Percentiles rank a stretch among this genome's conserved stretches.
Conservation (phyloP, 148 eudicot genomes). For the Vaccinium myrtillus region DNA sequence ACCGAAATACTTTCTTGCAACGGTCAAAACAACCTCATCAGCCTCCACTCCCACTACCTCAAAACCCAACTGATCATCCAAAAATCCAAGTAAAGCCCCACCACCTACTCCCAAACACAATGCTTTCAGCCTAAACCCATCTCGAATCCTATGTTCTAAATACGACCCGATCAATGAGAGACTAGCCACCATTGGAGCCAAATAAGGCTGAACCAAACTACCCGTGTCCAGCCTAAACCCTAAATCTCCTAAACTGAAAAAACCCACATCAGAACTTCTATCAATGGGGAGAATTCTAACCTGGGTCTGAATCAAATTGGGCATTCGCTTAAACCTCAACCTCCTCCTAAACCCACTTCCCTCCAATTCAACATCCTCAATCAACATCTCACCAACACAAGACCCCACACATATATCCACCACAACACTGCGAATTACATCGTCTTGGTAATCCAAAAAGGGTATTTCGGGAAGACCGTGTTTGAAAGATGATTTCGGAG, state of each 20-base stretch:
- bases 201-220: slow-evolving; percentile 68
- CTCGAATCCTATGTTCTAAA: slow-evolving; percentile 35
- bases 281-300: slow-evolving; percentile 39
- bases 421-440: slow-evolving; percentile 45
- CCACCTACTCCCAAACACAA: slow-evolving; percentile 95
- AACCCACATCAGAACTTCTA: slow-evolving; percentile 15
- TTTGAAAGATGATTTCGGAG: slow-evolving; percentile 42
- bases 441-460: slow-evolving; percentile 66
- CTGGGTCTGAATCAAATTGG: slow-evolving; percentile 77
- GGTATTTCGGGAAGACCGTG: slow-evolving; percentile 38
- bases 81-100: slow-evolving; percentile 70
- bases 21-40: slow-evolving; percentile 62
- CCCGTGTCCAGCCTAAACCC: slow-evolving; percentile 43
- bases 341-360: slow-evolving; percentile 63
- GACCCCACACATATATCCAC: slow-evolving; percentile 48
- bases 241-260: slow-evolving; percentile 20
- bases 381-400: slow-evolving; percentile 69
- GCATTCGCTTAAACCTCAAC: slow-evolving; percentile 93
- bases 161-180: slow-evolving; percentile 40
- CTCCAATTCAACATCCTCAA: slow-evolving; percentile 76
- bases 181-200: slow-evolving; percentile 84
- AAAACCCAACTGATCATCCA: slow-evolving; percentile 49
- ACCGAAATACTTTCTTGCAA: slow-evolving; percentile 61
- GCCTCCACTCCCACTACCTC: slow-evolving; percentile 74
- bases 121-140: slow-evolving; percentile 48